phyloP scores from a whole-genome alignment of 352 stramenopile genomes.

The Phytophthora fragariae region DNA sequence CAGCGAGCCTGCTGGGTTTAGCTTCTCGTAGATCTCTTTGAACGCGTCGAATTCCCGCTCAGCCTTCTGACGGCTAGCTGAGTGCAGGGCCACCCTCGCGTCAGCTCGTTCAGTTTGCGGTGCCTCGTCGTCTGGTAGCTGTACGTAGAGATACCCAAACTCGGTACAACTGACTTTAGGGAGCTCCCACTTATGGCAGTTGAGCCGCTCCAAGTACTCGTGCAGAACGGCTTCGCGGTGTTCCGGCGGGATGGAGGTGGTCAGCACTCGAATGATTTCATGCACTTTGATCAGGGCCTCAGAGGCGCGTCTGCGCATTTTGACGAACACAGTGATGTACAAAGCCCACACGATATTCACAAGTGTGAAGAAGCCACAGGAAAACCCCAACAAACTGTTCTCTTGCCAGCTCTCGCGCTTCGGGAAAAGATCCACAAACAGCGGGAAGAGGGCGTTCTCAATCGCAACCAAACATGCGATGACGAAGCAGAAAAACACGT shows the following conservation, averaged over 20 bases:
- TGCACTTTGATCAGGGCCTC: conserved; percentile 44
- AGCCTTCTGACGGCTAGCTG: conserved; percentile 20
- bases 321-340: conserved; percentile 39
- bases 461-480: conserved; percentile 58
- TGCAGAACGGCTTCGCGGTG: conserved; percentile 39
- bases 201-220: conserved; percentile 28
- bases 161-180: conserved; percentile 37
- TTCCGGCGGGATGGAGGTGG: conserved; percentile 32
- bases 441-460: conserved; percentile 61
- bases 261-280: conserved; percentile 49
- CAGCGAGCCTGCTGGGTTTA: conserved; percentile 23
- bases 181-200: conserved; percentile 28
- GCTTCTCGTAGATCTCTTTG: conserved; percentile 35
- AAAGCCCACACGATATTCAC: conserved; percentile 50
- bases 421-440: conserved; percentile 37
- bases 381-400: conserved; percentile 43
- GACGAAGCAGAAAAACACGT: conserved; percentile 75
- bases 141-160: conserved; percentile 43
- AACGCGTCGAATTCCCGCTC: conserved; percentile 32
- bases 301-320: conserved; percentile 31
- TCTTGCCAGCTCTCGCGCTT: conserved; percentile 37
- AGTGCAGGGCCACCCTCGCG: conserved; percentile 17
- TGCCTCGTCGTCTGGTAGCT: conserved; percentile 39
- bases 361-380: conserved; percentile 47
- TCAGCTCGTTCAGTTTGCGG: conserved; percentile 19